Base-by-base conservation (phyloP, 306 rosid genomes). In the Amphicarpaea edgeworthii region DNA sequence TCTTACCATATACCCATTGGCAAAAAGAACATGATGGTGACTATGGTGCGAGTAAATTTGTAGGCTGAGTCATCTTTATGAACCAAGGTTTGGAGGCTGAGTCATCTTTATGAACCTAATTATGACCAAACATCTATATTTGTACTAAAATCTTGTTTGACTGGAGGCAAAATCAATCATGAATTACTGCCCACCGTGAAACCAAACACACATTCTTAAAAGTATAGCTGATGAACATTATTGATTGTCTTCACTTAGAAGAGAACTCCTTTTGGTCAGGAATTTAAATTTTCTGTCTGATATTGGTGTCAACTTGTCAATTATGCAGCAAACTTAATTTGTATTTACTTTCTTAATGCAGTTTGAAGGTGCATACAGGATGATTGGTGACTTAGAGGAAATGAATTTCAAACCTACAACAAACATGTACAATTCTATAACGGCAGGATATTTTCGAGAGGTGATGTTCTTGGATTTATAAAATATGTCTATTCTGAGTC, bases 391-490 rank as follows among this genome's bases (percentile, higher is more conserved):
- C 73, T 74, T 86, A 47, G 69, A 84, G 77, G 75, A 86, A 81
- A 77, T 81, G 87, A 77, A 83, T 69, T 28, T 89, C 81, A 79
- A 38, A 47, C 87, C 92, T 42, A 84, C 88, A 0, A 1, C 85
- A 12, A 12, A 19, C 84, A 89, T 92, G 92, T 95, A 87, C 88
- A 92, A 95, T 82, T 81, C 90, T 70, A 90, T 95, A 75, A 84
- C 92, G 92, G 90, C 79, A n/a, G 98, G 96, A 62, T 92, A 88
- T 87, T 92, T 88, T 66, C 91, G 96, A 54, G 93, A 92, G 97
- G 98, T 95, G 82, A 53, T 67, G 63, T 73, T 65, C 46, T 86
- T 68, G 73, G 62, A 37, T 81, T 77, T 42, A 60, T 63, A 53
- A 37, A 68, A 78, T 58, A 7, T 14, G 50, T 65, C 38, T 54